Evolutionary conservation across 208 protist species (phyloP), one percentile per base, ranked within the genome.

Genomic region (Leishmania major): DNA sequence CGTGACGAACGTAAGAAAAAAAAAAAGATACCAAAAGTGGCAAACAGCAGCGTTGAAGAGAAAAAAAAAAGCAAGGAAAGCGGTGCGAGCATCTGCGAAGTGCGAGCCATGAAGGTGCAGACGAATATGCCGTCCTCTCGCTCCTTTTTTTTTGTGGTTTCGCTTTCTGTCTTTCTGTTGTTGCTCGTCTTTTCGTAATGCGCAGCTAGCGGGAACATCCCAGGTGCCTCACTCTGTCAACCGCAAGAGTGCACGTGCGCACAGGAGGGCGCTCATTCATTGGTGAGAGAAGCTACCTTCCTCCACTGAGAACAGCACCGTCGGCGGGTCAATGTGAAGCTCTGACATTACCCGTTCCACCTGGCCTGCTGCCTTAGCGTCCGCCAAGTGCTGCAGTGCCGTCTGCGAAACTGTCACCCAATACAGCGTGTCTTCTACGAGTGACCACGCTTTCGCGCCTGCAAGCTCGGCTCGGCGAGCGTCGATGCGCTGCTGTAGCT

Each of bases 331-430:
- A 25, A 91, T 67, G 75, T 37, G 70, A 49, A 91, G 83, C 57
- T 80, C 88, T 43, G 57, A 74, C 53, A 91, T 53, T 37, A 86
- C 78, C 3, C 43, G 71, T 53, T 82, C 80, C 51, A 91, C 78
- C 47, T 81, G 51, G 3, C 84, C 83, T 28, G 73, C 66, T n/a
- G 78, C 11, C 47, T 75, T 13, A 11, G 78, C 64, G 7, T 74
- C 66, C 49, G 81, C 72, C 60, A 84, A 62, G 49, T 78, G 35
- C 77, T 70, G 66, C 51, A 78, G 40, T 19, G 79, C 83, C 71
- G 43, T 66, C 69, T 89, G 86, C 53, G 80, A 31, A 13, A 83
- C 86, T 5, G 17, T 72, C 13, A 87, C 49, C 86, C 86, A 89
- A 40, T 77, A 43, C 35, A 87, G 51, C 3, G 86, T 89, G 49